These are phyloP conservation scores for Sclerotinia borealis DNA, from an alignment of 2,329 filamentous ascomycete species.

Conservation along the genomic window DNA sequence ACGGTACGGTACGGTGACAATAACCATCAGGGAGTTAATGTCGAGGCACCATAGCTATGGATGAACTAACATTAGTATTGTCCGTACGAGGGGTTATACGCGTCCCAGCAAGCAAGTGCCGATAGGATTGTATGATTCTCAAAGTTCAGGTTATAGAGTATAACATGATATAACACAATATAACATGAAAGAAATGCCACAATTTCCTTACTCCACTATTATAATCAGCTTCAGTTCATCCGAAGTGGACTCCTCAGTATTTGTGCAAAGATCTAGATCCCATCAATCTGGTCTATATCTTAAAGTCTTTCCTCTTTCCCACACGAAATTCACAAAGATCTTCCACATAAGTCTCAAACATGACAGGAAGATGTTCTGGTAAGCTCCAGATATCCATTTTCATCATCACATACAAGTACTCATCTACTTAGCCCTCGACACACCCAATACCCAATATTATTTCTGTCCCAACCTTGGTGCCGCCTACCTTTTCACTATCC, in stretches of 20 bases:
- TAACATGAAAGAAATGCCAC: not conserved
- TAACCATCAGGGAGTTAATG: not conserved
- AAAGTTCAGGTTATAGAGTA: not conserved
- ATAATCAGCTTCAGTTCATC: not conserved
- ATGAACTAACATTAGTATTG: not conserved
- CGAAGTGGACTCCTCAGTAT: not conserved
- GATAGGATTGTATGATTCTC: not conserved
- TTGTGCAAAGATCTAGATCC: not conserved
- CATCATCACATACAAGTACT: not conserved
- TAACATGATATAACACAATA: not conserved
- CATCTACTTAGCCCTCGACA: not conserved
- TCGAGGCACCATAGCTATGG: not conserved
- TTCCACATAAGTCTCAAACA: not conserved
- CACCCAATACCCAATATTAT: conserved; percentile 11
- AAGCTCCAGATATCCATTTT: not conserved
- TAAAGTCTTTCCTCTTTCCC: not conserved
- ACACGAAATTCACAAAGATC: not conserved
- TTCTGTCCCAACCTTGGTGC: conserved; percentile 31
- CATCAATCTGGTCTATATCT: not conserved
- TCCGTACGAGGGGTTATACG: not conserved
- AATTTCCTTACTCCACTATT: too few species aligned
- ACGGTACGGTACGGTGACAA: too few species aligned
- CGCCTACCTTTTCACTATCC: conserved; percentile 31
- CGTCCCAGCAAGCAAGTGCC: not conserved
- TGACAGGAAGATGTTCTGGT: not conserved